phyloP scores from a whole-genome alignment of 108 stramenopile species.

The Chaetoceros tenuissimus region DNA sequence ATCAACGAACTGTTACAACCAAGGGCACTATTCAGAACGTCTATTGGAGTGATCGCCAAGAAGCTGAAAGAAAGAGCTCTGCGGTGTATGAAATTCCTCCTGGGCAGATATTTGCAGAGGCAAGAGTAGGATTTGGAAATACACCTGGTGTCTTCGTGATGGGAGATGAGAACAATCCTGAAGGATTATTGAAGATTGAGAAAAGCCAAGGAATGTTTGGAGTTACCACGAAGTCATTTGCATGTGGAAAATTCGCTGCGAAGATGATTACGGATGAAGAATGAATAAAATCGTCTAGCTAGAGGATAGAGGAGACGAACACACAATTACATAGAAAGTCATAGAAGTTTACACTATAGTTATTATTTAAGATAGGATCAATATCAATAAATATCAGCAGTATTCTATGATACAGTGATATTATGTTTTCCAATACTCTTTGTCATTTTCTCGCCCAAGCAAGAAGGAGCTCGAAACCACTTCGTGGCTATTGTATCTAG shows the following conservation, averaged over 20 bases:
- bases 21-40: conserved; percentile 71
- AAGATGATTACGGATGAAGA: background rate
- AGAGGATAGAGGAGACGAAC: too few relatives aligned
- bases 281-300: too few relatives aligned
- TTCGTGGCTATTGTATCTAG: too few relatives aligned
- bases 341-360: too few relatives aligned
- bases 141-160: conserved; percentile 34
- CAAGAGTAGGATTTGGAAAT: conserved; percentile 35
- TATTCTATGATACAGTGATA: too few relatives aligned
- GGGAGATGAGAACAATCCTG: conserved; percentile 14
- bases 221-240: conserved; percentile 38
- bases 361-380: too few relatives aligned
- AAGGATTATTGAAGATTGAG: conserved; percentile 64
- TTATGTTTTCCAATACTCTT: too few relatives aligned
- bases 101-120: conserved; percentile 65
- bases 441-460: too few relatives aligned
- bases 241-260: conserved; percentile 62
- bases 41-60: conserved; percentile 58
- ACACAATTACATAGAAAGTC: too few relatives aligned
- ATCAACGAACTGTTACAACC: conserved; percentile 70
- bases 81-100: conserved; percentile 68
- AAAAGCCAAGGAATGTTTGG: conserved; percentile 62
- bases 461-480: too few relatives aligned
- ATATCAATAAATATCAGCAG: too few relatives aligned
- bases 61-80: conserved; percentile 38